phyloP scores from a whole-genome alignment of 164 flowering plant genomes.

The Cinnamomum micranthum region DNA sequence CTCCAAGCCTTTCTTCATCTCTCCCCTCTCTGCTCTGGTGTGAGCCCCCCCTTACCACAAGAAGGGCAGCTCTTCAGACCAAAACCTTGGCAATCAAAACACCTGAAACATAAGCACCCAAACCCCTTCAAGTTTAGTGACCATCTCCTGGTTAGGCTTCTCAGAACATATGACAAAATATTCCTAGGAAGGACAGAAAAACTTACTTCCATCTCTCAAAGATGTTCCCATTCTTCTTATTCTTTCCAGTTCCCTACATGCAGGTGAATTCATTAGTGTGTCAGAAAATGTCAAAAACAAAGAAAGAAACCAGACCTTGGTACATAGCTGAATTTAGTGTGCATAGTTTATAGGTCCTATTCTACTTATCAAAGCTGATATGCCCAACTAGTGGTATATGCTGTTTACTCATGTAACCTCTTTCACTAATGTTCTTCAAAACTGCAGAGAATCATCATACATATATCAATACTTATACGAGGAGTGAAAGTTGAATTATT shows the following conservation, averaged over 20 bases:
- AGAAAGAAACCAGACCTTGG: too few relatives aligned
- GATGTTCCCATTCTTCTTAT: slow-evolving; percentile 86
- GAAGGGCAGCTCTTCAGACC: slow-evolving; percentile 73
- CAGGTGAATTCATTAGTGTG: background rate
- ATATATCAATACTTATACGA: too few relatives aligned
- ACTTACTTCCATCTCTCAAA: slow-evolving; percentile 93
- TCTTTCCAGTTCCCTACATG: slow-evolving; percentile 72
- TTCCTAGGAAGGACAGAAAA: background rate
- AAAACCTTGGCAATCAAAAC: slow-evolving; percentile 91
- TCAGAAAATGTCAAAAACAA: background rate
- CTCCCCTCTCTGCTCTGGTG: slow-evolving; percentile 56
- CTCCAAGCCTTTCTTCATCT: slow-evolving; percentile 8
- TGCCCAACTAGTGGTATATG: too few relatives aligned
- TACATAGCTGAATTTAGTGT: too few relatives aligned
- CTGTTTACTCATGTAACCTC: too few relatives aligned
- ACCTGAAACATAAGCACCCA: slow-evolving; percentile 28
- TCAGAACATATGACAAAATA: background rate
- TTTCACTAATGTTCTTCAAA: too few relatives aligned
- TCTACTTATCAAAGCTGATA: too few relatives aligned
- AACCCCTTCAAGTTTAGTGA: background rate
- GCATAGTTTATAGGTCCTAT: too few relatives aligned
- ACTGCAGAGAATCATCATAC: too few relatives aligned
- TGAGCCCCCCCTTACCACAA: slow-evolving; percentile 79
- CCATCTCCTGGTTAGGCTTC: background rate
- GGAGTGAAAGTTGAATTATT: too few relatives aligned